Evolutionary conservation across 345 rosid species (phyloP), one percentile per base, ranked within the genome.

Genomic region (Eucalyptus albens): DNA sequence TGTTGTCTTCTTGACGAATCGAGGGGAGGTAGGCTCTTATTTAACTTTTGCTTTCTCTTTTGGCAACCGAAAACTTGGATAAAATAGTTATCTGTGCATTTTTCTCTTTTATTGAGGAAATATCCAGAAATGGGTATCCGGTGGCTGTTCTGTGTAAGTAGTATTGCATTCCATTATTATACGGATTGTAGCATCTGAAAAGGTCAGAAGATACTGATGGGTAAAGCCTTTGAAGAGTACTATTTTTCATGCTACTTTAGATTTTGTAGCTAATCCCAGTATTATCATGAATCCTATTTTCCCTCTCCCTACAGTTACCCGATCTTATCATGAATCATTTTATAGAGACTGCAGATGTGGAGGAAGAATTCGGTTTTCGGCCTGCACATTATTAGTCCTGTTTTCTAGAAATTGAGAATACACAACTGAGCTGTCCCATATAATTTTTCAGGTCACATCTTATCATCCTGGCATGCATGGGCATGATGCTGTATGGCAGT

Each of bases 1-100:
- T 94, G 97, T 97, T 33, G 92, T 96, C 92, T 98, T 98, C 95
- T 94, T 96, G 92, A 96, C 99, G 44, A 98, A 95, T 88, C 97
- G 98, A 87, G 99, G 99, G 88, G 99, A 97, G 99, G 99, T 98
- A 96, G 88, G 94, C 42, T 77, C 27, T 89, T 55, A 47, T 11
- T 55, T 50, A 26, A 51, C 45, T 83, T 53, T 40, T 33, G 15
- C 42, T 26, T 27, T 44, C 44, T 45, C 47, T 49, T 47, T 40
- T 44, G 29, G 26, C 50, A 22, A 82, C 49, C 9, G 42, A 42
- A 88, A 77, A 21, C 47, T 21, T 77, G 83, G 85, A 44, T 77
- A 37, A 77, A 77, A 77, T 6, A 11, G 44, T 21, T 40, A 21
- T 40, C 29, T 40, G 29, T 77, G 47, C 47, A 77, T 77, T 77